Evolutionary conservation across 1,139 yeast genomes (phyloP).

Genomic region (Saccharomyces hybrid): DNA sequence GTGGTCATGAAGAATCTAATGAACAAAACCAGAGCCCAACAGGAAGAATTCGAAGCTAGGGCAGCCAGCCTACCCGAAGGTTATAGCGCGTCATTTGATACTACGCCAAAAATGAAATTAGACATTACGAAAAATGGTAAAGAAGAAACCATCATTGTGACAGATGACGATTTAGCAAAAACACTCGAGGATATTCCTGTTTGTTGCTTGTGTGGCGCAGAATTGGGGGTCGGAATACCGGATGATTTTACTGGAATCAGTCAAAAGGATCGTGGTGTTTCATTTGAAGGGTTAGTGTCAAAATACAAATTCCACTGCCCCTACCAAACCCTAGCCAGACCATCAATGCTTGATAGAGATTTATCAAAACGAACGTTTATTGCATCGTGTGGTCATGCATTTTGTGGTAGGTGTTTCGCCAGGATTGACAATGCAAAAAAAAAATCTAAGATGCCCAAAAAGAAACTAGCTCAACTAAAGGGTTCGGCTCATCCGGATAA

Average conservation of each 20-base stretch:
- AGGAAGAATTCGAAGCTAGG: slow-evolving; percentile 15
- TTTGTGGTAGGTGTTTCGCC: slow-evolving; percentile 73
- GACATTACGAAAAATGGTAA: slow-evolving; percentile 30
- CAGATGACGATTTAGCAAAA: slow-evolving; percentile 20
- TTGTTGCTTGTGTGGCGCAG: slow-evolving; percentile 66
- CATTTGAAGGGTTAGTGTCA: slow-evolving; percentile 29
- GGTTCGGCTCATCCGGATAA: slow-evolving; percentile 32
- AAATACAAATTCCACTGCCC: slow-evolving; percentile 46
- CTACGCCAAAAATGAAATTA: slow-evolving; percentile 22
- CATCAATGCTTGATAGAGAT: slow-evolving; percentile 50
- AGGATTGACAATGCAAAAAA: slow-evolving; percentile 27
- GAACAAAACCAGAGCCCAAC: slow-evolving; percentile 27
- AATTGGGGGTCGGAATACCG: slow-evolving; percentile 65
- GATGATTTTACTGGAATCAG: slow-evolving; percentile 35
- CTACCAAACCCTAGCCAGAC: slow-evolving; percentile 46
- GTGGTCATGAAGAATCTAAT: slow-evolving; percentile 28
- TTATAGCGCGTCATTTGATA: slow-evolving; percentile 28
- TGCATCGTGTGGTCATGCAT: slow-evolving; percentile 74
- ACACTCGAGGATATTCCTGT: slow-evolving; percentile 39
- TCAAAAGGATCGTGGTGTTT: slow-evolving; percentile 16
- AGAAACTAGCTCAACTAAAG: slow-evolving; percentile 15
- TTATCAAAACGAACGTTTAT: slow-evolving; percentile 62
- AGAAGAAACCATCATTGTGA: slow-evolving; percentile 26
- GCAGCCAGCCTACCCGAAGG: slow-evolving; percentile 20
- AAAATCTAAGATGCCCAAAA: slow-evolving; percentile 18